Percentiles rank a stretch among this genome's conserved stretches.
phyloP scores from a whole-genome alignment of 805 yeast genomes.

The Brettanomyces custersianus region DNA sequence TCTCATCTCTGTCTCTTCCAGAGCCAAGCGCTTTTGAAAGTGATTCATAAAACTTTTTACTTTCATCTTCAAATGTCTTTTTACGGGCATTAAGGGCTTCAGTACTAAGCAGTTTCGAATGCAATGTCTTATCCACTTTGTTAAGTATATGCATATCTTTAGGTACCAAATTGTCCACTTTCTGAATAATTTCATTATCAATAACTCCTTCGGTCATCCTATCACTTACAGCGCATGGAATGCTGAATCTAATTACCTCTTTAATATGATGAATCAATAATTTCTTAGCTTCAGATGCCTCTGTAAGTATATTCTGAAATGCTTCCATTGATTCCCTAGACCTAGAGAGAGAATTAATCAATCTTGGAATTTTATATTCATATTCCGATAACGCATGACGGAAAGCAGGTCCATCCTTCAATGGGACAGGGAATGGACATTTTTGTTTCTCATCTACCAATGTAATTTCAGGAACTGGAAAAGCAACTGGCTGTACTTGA shows the following conservation, averaged over 20 bases:
- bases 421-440: conserved; percentile 19
- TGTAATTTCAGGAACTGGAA: conserved; percentile 2
- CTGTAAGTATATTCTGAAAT: neutral
- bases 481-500: conserved; percentile 2
- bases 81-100: conserved; percentile 11
- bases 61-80: conserved; percentile 27
- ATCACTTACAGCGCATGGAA: neutral
- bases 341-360: neutral
- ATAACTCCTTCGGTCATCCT: neutral
- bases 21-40: conserved; percentile 25
- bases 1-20: conserved; percentile 26
- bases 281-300: neutral
- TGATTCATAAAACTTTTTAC: conserved; percentile 29
- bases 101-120: conserved; percentile 4
- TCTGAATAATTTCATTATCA: conserved; percentile 3
- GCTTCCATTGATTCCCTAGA: neutral
- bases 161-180: conserved; percentile 12
- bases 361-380: conserved; percentile 17
- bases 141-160: conserved; percentile 11
- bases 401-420: conserved; percentile 31
- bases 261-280: conserved; percentile 2
- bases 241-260: neutral
- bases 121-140: conserved; percentile 7
- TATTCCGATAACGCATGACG: conserved; percentile 20
- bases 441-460: neutral